Evolutionary conservation across 2,329 filamentous ascomycete genomes (phyloP).

Genomic region (Colletotrichum sp.): DNA sequence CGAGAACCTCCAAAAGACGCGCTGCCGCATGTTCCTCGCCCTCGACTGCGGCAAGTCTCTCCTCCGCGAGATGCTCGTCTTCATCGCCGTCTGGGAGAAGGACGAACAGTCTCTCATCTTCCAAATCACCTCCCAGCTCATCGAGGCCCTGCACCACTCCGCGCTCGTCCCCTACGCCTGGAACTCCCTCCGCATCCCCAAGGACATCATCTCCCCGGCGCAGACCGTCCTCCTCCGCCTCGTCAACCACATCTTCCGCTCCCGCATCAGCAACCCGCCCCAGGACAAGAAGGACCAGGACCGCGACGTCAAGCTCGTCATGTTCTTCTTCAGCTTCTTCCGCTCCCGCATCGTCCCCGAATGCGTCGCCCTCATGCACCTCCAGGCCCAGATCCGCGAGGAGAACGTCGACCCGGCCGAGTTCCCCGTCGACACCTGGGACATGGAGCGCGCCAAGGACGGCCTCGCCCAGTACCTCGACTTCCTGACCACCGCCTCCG

Average conservation of each 20-base stretch:
- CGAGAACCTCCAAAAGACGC: conserved; percentile 87
- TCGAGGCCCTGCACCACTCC: conserved; percentile 89
- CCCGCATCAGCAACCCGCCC: conserved; percentile 45
- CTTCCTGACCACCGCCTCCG: conserved; percentile 88
- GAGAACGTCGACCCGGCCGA: conserved; percentile 79
- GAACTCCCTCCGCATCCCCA: conserved; percentile 87
- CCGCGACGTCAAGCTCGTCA: conserved; percentile 69
- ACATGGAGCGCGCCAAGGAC: conserved; percentile 96
- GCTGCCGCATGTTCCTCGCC: conserved; percentile 88
- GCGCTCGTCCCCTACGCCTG: conserved; percentile 91
- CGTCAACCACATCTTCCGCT: conserved; percentile 85
- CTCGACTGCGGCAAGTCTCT: conserved; percentile 91
- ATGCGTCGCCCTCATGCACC: conserved; percentile 90
- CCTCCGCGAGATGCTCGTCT: conserved; percentile 88
- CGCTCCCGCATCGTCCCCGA: conserved; percentile 91
- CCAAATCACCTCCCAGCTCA: conserved; percentile 94
- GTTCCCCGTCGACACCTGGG: conserved; percentile 94
- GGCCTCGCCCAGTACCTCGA: conserved; percentile 94
- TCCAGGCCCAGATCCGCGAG: conserved; percentile 88
- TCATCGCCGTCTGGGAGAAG: conserved; percentile 96
- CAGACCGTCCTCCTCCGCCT: conserved; percentile 93
- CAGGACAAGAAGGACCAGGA: conserved; percentile 58
- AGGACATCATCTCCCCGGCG: conserved; percentile 94
- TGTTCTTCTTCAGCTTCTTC: conserved; percentile 93
- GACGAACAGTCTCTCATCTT: conserved; percentile 94